phyloP scores from a whole-genome alignment of 179 eudicot genomes.

The Camellia oleifera region DNA sequence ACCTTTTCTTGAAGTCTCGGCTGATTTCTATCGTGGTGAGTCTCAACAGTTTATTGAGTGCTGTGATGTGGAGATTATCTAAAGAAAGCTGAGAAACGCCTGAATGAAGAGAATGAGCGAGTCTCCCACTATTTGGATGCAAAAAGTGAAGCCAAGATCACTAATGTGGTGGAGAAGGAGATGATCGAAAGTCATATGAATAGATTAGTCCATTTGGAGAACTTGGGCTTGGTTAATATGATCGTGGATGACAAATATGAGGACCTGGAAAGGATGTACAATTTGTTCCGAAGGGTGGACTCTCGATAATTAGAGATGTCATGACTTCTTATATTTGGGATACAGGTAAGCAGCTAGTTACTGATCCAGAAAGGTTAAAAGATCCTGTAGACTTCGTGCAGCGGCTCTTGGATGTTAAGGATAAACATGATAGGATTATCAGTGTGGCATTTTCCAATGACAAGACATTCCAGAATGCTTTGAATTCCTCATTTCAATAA shows the following conservation, averaged over 20 bases:
- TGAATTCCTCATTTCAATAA: conserved; percentile 82
- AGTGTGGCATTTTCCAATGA: conserved; percentile 63
- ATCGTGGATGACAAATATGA: conserved; percentile 77
- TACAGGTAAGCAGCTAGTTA: conserved; percentile 82
- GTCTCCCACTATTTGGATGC: conserved; percentile 80
- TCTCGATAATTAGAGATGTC: conserved; percentile 65
- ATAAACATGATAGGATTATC: conserved; percentile 78
- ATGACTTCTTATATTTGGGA: conserved; percentile 89
- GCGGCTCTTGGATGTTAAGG: conserved; percentile 72
- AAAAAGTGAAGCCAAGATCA: conserved; percentile 72
- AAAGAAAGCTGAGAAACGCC: conserved; percentile 78
- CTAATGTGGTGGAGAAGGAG: conserved; percentile 81
- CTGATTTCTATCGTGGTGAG: conserved; percentile 71
- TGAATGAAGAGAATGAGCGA: conserved; percentile 85
- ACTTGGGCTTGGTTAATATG: conserved; percentile 81
- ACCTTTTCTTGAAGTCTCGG: conserved; percentile 74
- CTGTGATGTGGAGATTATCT: conserved; percentile 89
- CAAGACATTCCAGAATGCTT: conserved; percentile 81
- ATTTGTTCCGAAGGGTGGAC: conserved; percentile 84
- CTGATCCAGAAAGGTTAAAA: conserved; percentile 83
- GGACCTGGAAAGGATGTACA: conserved; percentile 78
- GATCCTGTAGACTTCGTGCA: conserved; percentile 94
- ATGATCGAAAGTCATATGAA: conserved; percentile 86
- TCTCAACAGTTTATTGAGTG: conserved; percentile 84
- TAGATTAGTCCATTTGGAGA: conserved; percentile 86